Percentiles rank a stretch among this genome's conserved stretches.
Conservation (phyloP, 352 stramenopile genomes). For the Globisporangium paroecandrum region DNA sequence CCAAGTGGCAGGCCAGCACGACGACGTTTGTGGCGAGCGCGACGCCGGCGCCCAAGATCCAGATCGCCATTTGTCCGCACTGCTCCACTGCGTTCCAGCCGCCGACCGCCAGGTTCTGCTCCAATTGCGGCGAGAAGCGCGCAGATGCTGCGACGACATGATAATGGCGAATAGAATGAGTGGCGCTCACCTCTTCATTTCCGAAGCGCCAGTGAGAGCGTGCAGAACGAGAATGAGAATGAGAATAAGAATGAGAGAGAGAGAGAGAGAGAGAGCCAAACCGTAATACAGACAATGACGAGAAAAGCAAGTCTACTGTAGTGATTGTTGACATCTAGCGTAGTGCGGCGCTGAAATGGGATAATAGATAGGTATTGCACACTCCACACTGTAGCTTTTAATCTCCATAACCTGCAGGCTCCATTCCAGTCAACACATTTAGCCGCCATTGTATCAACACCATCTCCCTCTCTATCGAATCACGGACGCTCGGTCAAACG, state of each 20-base stretch:
- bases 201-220: background rate
- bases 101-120: conserved; percentile 65
- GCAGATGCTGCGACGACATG: background rate
- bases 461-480: conserved; percentile 21
- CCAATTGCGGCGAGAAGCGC: conserved; percentile 64
- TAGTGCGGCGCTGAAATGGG: too few relatives aligned
- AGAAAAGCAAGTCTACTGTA: too few relatives aligned
- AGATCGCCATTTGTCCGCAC: conserved; percentile 27
- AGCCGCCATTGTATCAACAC: background rate
- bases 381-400: background rate
- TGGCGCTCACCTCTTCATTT: background rate
- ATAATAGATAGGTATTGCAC: background rate
- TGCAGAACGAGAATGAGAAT: background rate
- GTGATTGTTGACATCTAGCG: too few relatives aligned
- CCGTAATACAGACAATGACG: background rate
- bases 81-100: conserved; percentile 46
- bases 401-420: background rate
- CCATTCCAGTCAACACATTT: background rate
- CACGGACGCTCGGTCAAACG: conserved; percentile 15
- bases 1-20: conserved; percentile 7
- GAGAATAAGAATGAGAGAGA: too few relatives aligned
- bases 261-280: background rate
- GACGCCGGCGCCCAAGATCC: background rate
- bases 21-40: background rate
- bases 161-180: background rate